phyloP scores from a whole-genome alignment of 2,329 filamentous ascomycete genomes.

The Arthrobotrys pseudoclavata region DNA sequence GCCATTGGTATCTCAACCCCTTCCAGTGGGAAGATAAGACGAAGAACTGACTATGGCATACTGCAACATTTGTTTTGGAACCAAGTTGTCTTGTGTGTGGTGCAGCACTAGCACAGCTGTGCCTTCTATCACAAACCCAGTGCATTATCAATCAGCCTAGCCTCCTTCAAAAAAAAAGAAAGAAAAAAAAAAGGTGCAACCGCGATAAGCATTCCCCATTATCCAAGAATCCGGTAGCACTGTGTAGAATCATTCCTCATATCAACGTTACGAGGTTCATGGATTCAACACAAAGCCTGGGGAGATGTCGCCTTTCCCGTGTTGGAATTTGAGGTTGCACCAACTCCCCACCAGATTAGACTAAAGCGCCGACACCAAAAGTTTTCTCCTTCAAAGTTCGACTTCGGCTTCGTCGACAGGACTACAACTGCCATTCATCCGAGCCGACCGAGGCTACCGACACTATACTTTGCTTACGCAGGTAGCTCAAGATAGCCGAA shows the following conservation, averaged over 20 bases:
- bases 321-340: slow-evolving; percentile 39
- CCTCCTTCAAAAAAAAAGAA: no score
- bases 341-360: slow-evolving; percentile 31
- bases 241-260: neutral
- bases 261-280: neutral
- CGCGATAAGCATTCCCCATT: neutral
- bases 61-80: neutral
- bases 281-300: slow-evolving; percentile 14
- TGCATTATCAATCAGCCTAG: neutral
- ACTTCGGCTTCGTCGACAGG: slow-evolving; percentile 26
- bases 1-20: neutral
- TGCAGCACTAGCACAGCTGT: slow-evolving; percentile 11
- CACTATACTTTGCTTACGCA: slow-evolving; percentile 5
- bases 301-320: neutral
- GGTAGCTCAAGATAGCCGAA: slow-evolving; percentile 41
- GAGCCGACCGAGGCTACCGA: slow-evolving; percentile 55
- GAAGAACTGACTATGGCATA: neutral
- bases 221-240: neutral
- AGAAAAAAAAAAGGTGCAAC: no score
- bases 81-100: neutral
- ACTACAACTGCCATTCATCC: slow-evolving; percentile 50
- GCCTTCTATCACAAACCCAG: neutral
- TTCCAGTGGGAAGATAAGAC: slow-evolving; percentile 27
- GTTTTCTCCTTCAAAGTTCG: slow-evolving; percentile 33
- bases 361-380: slow-evolving; percentile 25